Base-by-base conservation (phyloP, 2,329 filamentous ascomycete genomes). In the Westerdykella aurantiaca region DNA sequence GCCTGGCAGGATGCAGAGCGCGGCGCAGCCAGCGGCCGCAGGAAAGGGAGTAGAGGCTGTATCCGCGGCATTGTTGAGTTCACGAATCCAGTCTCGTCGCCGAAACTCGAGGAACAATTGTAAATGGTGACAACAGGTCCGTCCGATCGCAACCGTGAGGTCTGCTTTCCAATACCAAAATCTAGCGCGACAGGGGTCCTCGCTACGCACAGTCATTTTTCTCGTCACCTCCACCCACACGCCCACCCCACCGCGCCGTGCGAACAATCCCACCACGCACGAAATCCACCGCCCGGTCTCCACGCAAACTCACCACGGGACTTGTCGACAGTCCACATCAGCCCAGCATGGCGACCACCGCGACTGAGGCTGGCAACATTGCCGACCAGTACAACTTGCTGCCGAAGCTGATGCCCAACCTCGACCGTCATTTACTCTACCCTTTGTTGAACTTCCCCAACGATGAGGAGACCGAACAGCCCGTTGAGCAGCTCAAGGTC, bases 361-460 rank as follows among this genome's bases (percentile, higher is more conserved):
- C 51, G 44, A 48, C 55, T 35, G 48, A 55, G 46, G 55, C 53
- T 56, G 64, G 45, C 49, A 68, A 80, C 65, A 76, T 83, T 71
- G 80, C 79, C 63, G 80, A 82, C 68, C 76, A 86, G 69, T 81
- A 88, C 74, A 85, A 85, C 68, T 81, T 97, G 52, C 80, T 96
- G 60, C 87, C 88, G 61, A 89, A 90, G 72, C 77, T 98, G 64
- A 86, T 96, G 67, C 83, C 83, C 57, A 83, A 94, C 70, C 86
- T 98, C 70, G 93, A 96, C 76, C 84, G 93, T 58, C 93, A 98
- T 70, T 79, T 98, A 61, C 86, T 97, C 66, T 98, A 95, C 74
- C 93, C 93, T 55, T 81, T 98, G 52, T 84, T 98, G 67, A 90
- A 96, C 74, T 96, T 95, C 72, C 79, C 86, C 62, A 83, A 83